phyloP scores from a whole-genome alignment of 2,329 filamentous ascomycete genomes.

The Corynespora cassiicola region DNA sequence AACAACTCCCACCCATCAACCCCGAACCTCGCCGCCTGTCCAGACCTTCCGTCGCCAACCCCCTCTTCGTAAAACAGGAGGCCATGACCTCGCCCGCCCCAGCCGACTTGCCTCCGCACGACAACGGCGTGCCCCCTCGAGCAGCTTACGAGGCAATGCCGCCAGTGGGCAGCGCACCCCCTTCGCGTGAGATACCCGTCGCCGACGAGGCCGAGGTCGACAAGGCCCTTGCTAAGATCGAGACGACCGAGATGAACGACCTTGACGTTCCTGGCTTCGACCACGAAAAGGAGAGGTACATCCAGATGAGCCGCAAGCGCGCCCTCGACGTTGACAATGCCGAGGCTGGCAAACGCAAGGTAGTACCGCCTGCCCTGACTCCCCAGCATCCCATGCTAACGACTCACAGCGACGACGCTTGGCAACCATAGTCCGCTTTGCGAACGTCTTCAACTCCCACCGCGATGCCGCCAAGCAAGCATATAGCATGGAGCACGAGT shows the following conservation, averaged over 20 bases:
- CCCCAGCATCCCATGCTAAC: constrained; percentile 16
- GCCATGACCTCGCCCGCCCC: constrained; percentile 36
- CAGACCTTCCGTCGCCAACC: constrained; percentile 23
- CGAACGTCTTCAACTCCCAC: constrained; percentile 69
- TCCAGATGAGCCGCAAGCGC: constrained; percentile 67
- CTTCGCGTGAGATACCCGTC: constrained; percentile 35
- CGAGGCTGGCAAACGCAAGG: constrained; percentile 70
- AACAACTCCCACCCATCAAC: constrained; percentile 42
- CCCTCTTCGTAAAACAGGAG: constrained; percentile 44
- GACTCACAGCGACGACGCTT: constrained; percentile 62
- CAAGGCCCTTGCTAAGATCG: constrained; percentile 66
- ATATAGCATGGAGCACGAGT: constrained; percentile 78
- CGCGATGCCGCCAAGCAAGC: constrained; percentile 75
- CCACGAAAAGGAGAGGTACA: constrained; percentile 60
- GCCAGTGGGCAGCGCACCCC: constrained; percentile 23
- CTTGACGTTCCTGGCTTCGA: constrained; percentile 61
- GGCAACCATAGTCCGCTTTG: constrained; percentile 62
- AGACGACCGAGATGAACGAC: constrained; percentile 64
- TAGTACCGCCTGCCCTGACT: constrained; percentile 24
- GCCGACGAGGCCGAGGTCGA: constrained; percentile 71
- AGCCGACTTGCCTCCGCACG: constrained; percentile 25
- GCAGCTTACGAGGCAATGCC: constrained; percentile 30
- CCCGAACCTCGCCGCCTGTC: constrained; percentile 25
- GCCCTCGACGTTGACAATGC: constrained; percentile 68
- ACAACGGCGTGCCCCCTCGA: constrained; percentile 22